Base-by-base conservation (phyloP, 495 filamentous ascomycete species). In the Endocarpon pusillum region DNA sequence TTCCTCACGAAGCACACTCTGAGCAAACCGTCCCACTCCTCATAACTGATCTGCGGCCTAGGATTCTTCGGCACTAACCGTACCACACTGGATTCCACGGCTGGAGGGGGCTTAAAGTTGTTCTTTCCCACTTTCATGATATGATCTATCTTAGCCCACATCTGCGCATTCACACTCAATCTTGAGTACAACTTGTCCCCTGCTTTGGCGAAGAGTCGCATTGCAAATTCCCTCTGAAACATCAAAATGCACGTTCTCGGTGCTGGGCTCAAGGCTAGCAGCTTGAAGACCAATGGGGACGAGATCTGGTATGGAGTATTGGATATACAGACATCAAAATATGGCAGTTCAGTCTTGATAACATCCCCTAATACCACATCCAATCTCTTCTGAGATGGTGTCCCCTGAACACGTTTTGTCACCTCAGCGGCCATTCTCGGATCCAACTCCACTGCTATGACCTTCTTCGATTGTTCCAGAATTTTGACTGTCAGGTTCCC, bases 261-360 rank as follows among this genome's bases (percentile, higher is more conserved):
- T 0, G 81, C 69, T 0, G 81, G 82, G 32, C 72, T 73, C 32
- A 79, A 69, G 17, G 79, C 65, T 19, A 96, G 71, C 32, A 94
- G 75, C 53, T 94, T 93, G 66, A 94, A 61, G 33, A 85, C 81
- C 11, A 96, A 66, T 9, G 87, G 87, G 31, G 75, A 81, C 5
- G 81, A 91, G 39, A 96, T 96, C 53, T 78, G 79, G 55, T 96
- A 96, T 1, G 87, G 86, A 8, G 89, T 94, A 50, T 94, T 94
- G 47, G 70, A 78, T 37, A 96, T 93, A 55, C 81, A 83, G 42
- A 89, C 82, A 57, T 91, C 85, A 46, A 87, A 89, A 45, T 75
- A 72, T 18, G 85, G 85, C 30, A 91, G 62, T 35, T 83, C 73
- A 7, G 75, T 75, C 62, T 94, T 96, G 51, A 93, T 87, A 34